phyloP scores from a whole-genome alignment of 495 filamentous ascomycete genomes.

The Podospora comata region DNA sequence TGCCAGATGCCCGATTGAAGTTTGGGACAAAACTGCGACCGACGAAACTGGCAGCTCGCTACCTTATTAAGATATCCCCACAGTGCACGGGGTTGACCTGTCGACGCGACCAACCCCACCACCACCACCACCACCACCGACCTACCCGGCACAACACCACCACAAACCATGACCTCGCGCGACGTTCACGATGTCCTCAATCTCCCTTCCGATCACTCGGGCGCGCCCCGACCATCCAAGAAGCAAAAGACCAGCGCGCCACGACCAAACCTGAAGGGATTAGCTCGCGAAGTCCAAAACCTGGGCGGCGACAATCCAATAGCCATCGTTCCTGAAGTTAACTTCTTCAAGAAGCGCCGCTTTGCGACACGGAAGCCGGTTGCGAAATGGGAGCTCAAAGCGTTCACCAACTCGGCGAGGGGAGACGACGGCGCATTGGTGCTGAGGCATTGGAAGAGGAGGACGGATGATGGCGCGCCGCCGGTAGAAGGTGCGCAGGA shows the following conservation, averaged over 20 bases:
- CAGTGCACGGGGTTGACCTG: conserved; percentile 8
- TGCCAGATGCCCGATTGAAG: conserved; percentile 1
- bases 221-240: conserved; percentile 61
- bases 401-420: conserved; percentile 56
- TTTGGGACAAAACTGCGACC: background rate
- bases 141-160: conserved; percentile 1
- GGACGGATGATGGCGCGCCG: conserved; percentile 34
- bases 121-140: conserved; percentile 1
- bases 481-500: conserved; percentile 19
- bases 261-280: conserved; percentile 60
- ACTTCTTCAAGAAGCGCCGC: conserved; percentile 47
- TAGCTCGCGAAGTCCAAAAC: conserved; percentile 61
- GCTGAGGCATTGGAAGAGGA: conserved; percentile 64
- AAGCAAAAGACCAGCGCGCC: conserved; percentile 71
- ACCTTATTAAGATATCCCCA: background rate
- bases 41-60: background rate
- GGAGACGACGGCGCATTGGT: conserved; percentile 48
- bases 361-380: conserved; percentile 61
- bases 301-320: conserved; percentile 48
- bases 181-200: conserved; percentile 91
- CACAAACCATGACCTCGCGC: conserved; percentile 63
- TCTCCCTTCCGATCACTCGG: conserved; percentile 60
- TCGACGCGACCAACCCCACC: conserved; percentile 20
- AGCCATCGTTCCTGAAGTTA: conserved; percentile 46
- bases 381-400: conserved; percentile 50